Conservation (phyloP, 257 asterid species). For the Anisodus tanguticus region DNA sequence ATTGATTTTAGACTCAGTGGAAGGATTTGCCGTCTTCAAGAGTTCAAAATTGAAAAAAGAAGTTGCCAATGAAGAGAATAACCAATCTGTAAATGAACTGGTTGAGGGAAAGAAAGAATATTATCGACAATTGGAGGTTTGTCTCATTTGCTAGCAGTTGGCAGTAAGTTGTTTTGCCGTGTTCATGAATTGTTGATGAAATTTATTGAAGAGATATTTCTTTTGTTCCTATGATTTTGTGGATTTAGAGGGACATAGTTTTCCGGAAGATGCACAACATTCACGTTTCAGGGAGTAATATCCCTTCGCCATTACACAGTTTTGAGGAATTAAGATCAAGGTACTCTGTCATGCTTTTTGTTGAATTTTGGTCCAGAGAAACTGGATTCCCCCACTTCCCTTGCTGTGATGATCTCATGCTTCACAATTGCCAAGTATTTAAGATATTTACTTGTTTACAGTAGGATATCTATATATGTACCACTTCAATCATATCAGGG, state of each 20-base stretch:
- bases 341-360: constrained; percentile 41
- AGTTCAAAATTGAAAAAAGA: constrained; percentile 59
- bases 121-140: constrained; percentile 80
- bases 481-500: background rate
- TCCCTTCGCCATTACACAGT: constrained; percentile 79
- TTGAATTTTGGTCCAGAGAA: background rate
- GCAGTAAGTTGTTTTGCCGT: background rate
- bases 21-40: constrained; percentile 70
- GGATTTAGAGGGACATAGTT: constrained; percentile 67
- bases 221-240: background rate
- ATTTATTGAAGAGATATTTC: background rate
- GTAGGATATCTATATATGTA: background rate
- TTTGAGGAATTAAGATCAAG: constrained; percentile 69
- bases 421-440: background rate
- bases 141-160: constrained; percentile 19
- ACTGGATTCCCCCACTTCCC: background rate
- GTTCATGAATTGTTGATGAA: background rate
- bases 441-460: constrained; percentile 10
- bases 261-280: constrained; percentile 77
- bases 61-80: constrained; percentile 45
- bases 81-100: constrained; percentile 46
- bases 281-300: constrained; percentile 87
- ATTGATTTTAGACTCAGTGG: constrained; percentile 52
- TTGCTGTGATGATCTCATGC: constrained; percentile 6
- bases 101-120: constrained; percentile 70